Percentiles rank a stretch among this genome's conserved stretches.
Evolutionary conservation across 768 basidiomycete genomes (phyloP).

Genomic region (Lactarius evosmus): DNA sequence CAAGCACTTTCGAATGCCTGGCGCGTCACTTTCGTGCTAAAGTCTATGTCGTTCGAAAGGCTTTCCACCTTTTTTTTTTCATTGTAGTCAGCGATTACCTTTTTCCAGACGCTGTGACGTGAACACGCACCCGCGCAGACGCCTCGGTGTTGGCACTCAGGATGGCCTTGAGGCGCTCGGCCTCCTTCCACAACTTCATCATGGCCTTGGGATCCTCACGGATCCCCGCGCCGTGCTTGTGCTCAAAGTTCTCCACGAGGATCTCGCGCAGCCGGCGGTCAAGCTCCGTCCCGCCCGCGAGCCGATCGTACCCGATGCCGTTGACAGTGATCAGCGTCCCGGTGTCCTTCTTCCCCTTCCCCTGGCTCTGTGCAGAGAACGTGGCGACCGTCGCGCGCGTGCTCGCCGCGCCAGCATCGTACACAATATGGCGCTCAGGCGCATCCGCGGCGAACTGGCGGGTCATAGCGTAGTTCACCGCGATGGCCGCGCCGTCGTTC

Average conservation of each 20-base stretch:
- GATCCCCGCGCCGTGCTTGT: constrained; percentile 65
- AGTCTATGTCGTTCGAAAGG: constrained; percentile 87
- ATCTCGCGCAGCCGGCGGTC: constrained; percentile 81
- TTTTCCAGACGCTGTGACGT: neutral
- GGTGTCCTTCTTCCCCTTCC: constrained; percentile 39
- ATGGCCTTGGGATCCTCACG: constrained; percentile 76
- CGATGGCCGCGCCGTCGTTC: constrained; percentile 93
- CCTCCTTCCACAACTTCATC: constrained; percentile 95
- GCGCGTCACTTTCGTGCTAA: constrained; percentile 72
- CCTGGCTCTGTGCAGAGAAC: constrained; percentile 48
- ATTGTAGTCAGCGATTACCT: constrained; percentile 7
- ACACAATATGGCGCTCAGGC: constrained; percentile 85
- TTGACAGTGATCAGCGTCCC: constrained; percentile 72
- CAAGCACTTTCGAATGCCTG: constrained; percentile 75
- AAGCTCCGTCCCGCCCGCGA: constrained; percentile 76
- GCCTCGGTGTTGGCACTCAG: constrained; percentile 90
- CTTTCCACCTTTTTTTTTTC: constrained; percentile 68
- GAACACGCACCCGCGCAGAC: constrained; percentile 54
- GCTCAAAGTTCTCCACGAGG: constrained; percentile 70
- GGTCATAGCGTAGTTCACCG: constrained; percentile 97
- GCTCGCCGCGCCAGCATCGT: constrained; percentile 87
- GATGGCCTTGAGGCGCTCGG: constrained; percentile 84
- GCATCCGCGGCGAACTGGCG: constrained; percentile 70
- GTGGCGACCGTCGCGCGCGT: constrained; percentile 74
- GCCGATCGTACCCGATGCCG: constrained; percentile 80